Base-by-base conservation (phyloP, 192 early-diverging fungal species). In the Coemansia sp. region DNA sequence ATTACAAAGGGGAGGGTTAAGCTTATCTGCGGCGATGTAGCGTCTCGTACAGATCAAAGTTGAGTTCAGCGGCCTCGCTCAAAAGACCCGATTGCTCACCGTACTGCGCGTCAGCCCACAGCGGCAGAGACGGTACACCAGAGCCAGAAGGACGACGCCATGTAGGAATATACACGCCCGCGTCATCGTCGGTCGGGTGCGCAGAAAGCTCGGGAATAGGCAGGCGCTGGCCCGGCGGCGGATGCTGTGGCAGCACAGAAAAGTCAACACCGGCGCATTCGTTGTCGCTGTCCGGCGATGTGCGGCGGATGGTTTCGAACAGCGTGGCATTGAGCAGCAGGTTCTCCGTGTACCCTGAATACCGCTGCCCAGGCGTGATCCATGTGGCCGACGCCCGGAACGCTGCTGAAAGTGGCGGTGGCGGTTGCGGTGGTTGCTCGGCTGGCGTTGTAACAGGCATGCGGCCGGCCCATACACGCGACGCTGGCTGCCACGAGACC, bases 21-120 rank as follows among this genome's bases (percentile, higher is more conserved):
- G 31, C 22, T 66, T 34, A 74, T 49, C 63, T 71, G 37, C 65
- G 65, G 22, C 51, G 54, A 51, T 71, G 77, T 56, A 80, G 59
- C 1, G 77, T 74, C 53, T 80, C 77, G 56, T 80, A 80, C 15
- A 80, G 66, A 52, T 80, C 68, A 71, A 80, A 80, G 57, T 65
- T 80, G 34, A 80, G 77, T 60, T 67, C 77, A 0, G 77, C 77
- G 28, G 72, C 77, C 69, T 80, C 77, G 59, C 72, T 59, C 48
- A 80, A 46, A 11, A 74, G 31, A 2, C 68, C 77, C 10, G 77
- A 68, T 65, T 80, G 68, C 62, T 51, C 53, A 1, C 60, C 77
- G 34, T 58, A 71, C 57, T 80, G 63, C 1, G 44, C 22, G 17
- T 56, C 72, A 1, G 67, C 65, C 68, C 77, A 72, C 2, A 73